phyloP scores from a whole-genome alignment of 2,329 filamentous ascomycete species.

The Cladosporium sp. region DNA sequence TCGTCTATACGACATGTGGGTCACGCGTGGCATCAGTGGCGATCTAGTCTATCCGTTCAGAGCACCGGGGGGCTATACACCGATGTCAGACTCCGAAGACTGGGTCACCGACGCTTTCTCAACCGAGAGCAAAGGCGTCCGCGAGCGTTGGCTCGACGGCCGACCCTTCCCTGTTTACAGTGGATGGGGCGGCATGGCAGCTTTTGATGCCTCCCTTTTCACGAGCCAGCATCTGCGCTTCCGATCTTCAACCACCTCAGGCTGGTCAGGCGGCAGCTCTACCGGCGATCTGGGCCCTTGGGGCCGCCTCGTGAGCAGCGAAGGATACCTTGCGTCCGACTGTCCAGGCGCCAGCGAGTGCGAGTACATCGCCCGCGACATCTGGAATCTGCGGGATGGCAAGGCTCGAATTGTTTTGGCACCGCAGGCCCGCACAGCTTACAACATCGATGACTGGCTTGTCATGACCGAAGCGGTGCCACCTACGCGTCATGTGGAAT shows the following conservation, averaged over 20 bases:
- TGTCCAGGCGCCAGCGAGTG: conserved; percentile 11
- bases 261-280: conserved; percentile 8
- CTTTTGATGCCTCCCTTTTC: conserved; percentile 7
- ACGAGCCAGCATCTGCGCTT: conserved; percentile 7
- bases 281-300: conserved; percentile 2
- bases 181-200: conserved; percentile 11
- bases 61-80: not conserved
- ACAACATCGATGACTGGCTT: conserved; percentile 1
- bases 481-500: not conserved
- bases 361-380: conserved; percentile 8
- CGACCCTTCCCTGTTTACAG: conserved; percentile 6
- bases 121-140: not conserved
- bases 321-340: conserved; percentile 5
- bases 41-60: conserved; percentile 1
- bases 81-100: not conserved
- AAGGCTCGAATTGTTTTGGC: conserved; percentile 4
- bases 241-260: not conserved
- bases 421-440: conserved; percentile 1
- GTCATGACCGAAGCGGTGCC: not conserved
- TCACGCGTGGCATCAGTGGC: conserved; percentile 9
- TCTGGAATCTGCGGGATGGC: conserved; percentile 9
- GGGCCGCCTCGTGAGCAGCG: conserved; percentile 6
- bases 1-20: conserved; percentile 9
- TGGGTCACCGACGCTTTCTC: conserved; percentile 5
- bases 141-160: conserved; percentile 8